These are phyloP conservation scores for Podaxis sp. DNA, from an alignment of 768 basidiomycete species.

Conservation along the genomic window DNA sequence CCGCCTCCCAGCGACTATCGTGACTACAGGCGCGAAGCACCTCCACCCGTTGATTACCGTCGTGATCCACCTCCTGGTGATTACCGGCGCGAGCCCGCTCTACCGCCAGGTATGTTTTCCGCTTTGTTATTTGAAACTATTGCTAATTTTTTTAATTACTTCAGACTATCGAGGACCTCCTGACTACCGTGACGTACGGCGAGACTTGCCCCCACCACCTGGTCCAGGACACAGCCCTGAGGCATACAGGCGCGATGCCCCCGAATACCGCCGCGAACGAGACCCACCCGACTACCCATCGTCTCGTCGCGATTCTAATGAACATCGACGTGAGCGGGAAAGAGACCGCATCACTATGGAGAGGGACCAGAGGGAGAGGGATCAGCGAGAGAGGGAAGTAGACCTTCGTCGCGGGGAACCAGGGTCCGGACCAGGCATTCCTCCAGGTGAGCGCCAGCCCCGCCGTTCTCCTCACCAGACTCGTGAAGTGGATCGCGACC, in stretches of 20 bases:
- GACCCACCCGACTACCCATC: constrained; percentile 11
- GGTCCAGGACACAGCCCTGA: constrained; percentile 13
- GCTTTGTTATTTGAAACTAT: neutral
- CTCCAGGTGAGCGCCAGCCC: constrained; percentile 14
- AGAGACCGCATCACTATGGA: constrained; percentile 11
- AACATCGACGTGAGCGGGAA: constrained; percentile 14
- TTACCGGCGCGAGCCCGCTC: constrained; percentile 9
- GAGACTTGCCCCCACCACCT: constrained; percentile 14
- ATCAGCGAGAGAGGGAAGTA: constrained; percentile 15
- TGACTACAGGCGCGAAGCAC: constrained; percentile 13
- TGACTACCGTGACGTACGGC: constrained; percentile 8
- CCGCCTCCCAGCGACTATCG: constrained; percentile 10
- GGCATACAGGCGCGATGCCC: constrained; percentile 4
- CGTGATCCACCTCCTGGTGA: constrained; percentile 12
- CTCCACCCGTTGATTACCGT: constrained; percentile 12
- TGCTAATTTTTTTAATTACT: neutral
- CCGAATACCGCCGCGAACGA: constrained; percentile 12
- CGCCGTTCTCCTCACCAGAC: constrained; percentile 14
- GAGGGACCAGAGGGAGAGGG: constrained; percentile 11
- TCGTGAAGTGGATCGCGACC: constrained; percentile 11
- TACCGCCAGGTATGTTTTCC: constrained; percentile 2
- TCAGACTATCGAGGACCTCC: constrained; percentile 8
- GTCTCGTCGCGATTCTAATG: constrained; percentile 12
- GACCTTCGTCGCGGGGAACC: constrained; percentile 14
- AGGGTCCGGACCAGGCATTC: constrained; percentile 9